Base-by-base conservation (phyloP, 768 basidiomycete genomes). In the Leccinum variicolor region DNA sequence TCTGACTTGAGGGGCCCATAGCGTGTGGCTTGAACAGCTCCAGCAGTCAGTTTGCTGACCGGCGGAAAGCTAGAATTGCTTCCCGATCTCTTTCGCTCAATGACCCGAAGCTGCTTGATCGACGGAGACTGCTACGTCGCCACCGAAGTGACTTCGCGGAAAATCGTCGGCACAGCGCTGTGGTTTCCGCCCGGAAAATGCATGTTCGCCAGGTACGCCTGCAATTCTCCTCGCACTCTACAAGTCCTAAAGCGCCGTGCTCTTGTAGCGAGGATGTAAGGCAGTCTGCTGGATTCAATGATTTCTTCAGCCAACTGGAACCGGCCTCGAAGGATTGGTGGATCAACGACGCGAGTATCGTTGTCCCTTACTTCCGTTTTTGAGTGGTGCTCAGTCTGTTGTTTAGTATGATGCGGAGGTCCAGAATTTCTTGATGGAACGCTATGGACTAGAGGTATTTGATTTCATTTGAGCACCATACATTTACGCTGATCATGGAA, bases 91-190 rank as follows among this genome's bases (percentile, higher is more conserved):
- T 39, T 54, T 19, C 46, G 45, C 21, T 3, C 52, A 2, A 57
- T 57, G 56, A 54, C 52, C 2, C 52, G 10, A 23, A 29, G 52
- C 34, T 57, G 56, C 13, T n/a, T 57, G 26, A 36, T 47, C 11
- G 56, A 57, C 17, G 56, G 56, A 26, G 45, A 54, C 25, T 57
- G 56, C 21, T 57, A 57, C 52, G 13, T 57, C 34, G 56, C 46
- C 1, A 57, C 7, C 10, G 56, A 54, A 17, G 15, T 11, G 29
- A 9, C 52, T 29, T 48, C 56, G 9, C 28, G 14, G 17, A 57
- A 54, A 46, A 54, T 57, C 8, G 13, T 57, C 15, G 56, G 56
- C 11, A 48, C 23, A 7, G 52, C 56, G 19, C 31, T 57, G 14
- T 57, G 56, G 56, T 54, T 54, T 39, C 56, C 56, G 0, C 56